Base-by-base conservation (phyloP, 192 early-diverging fungal species). In the Rhizoclosmatium globosum region DNA sequence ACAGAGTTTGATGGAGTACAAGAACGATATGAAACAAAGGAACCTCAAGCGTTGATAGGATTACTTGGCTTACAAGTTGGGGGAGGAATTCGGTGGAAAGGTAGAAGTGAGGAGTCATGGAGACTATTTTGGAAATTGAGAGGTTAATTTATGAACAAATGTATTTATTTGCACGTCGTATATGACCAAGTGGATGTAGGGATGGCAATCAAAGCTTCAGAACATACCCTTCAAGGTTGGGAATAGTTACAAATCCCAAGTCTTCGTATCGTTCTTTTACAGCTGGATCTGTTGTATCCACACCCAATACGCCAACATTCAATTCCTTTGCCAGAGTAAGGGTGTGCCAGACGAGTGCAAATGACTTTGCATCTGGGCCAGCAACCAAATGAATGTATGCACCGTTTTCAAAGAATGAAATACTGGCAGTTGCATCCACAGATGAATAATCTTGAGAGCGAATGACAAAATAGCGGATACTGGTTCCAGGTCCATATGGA, bases 301-400 rank as follows among this genome's bases (percentile, higher is more conserved):
- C 11, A 11, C 53, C 53, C 13, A 57, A 11, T n/a, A 57, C 53
- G 13, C n/a, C n/a, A n/a, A 57, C n/a, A 57, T n/a, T 57, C 13
- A 11, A n/a, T 11, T 17, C 13, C 1, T 57, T 57, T 11, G 53
- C 53, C 0, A n/a, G 11, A 17, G 11, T 0, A 17, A 57, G 13
- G n/a, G 53, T 1, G 1, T 57, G 53, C 53, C 53, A 57, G n/a
- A 57, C 53, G n/a, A 57, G 53, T 17, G 53, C 53, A 11, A n/a
- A 57, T 17, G 53, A 57, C 0, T 17, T n/a, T 57, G 53, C 53
- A n/a, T 17, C 13, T 57, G 53, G 13, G n/a, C n/a, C 53, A n/a
- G 53, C 53, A 57, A 57, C 53, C 11, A 57, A n/a, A n/a, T 17
- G n/a, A 57, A 57, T 57, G n/a, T 57, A 57, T 57, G 53, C 53